Base-by-base conservation (phyloP, 1,139 yeast genomes). In the Geotrichum armillariae region DNA sequence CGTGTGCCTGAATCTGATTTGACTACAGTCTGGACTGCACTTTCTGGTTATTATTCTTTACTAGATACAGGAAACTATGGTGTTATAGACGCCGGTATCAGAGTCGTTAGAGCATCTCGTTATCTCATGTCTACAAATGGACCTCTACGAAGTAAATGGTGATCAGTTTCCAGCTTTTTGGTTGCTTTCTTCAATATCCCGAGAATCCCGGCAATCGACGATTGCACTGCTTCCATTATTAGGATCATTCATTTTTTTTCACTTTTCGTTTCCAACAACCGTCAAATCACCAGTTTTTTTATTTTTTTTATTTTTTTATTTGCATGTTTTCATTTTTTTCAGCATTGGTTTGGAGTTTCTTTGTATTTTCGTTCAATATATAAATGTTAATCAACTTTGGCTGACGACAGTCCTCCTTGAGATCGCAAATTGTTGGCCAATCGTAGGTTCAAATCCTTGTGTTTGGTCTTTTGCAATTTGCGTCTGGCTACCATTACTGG, bases 401-500 rank as follows among this genome's bases (percentile, higher is more conserved):
- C 66, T 16, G 52, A 43, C 6, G 57, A 53, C 23, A 63, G 48
- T 16, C 60, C 54, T 11, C 60, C 58, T 22, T 58, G 60, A 18
- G 61, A 61, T 12, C 71, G 59, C 29, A 69, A 55, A 61, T 63
- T 73, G 62, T 64, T 74, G 57, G 64, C 71, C 64, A 67, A 65
- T 60, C 71, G 77, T 68, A 65, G 68, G 42, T 66, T 66, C 22
- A 64, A 53, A 5, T 59, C 65, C 67, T 80, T 80, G 62, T 86
- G 77, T 57, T 83, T 79, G 55, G 85, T 75, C 71, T 87, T 83
- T 69, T 85, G 85, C 63, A 88, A 76, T 65, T 86, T 88, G 64
- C 85, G 84, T 55, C 95, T 77, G 17, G 93, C 94, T 44, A 91
- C 96, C 85, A 91, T 82, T 22, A 90, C 94, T 0, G 98, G 97